A percentile compares a stretch with the other conserved stretches of the same genome.
phyloP scores from a whole-genome alignment of 2,329 filamentous ascomycete species.

The Aspergillus piperis region DNA sequence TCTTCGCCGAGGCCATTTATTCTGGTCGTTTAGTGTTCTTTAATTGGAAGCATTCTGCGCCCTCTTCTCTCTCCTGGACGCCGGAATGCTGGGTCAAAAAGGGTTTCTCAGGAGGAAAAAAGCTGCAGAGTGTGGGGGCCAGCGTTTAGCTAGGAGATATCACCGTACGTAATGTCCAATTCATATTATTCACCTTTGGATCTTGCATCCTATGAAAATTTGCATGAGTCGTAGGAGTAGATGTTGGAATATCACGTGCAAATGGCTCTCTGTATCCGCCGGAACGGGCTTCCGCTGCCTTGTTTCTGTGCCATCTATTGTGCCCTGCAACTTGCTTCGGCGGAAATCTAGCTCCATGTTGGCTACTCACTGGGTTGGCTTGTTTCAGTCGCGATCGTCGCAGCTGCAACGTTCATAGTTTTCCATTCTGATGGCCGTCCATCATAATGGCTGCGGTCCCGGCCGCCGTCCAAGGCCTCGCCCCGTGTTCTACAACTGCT shows the following conservation, averaged over 20 bases:
- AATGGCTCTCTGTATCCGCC: background rate
- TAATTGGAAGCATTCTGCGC: constrained; percentile 9
- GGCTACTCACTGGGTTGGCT: too few species aligned
- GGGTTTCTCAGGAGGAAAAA: constrained; percentile 4
- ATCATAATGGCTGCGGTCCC: background rate
- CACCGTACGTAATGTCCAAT: constrained; percentile 10
- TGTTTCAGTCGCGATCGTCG: too few species aligned
- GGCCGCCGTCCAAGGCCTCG: background rate
- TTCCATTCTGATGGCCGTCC: background rate
- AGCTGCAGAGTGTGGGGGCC: background rate
- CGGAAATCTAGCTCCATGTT: too few species aligned
- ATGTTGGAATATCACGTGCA: background rate
- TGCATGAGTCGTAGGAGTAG: background rate
- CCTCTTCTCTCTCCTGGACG: constrained; percentile 2
- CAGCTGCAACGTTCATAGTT: too few species aligned
- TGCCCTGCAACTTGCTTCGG: background rate
- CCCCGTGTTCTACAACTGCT: constrained; percentile 3
- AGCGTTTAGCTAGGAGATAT: constrained; percentile 8
- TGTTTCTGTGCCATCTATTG: background rate
- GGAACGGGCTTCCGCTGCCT: constrained; percentile 2
- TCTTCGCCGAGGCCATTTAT: background rate
- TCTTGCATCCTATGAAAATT: background rate
- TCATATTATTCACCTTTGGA: background rate
- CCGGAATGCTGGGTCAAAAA: constrained; percentile 4
- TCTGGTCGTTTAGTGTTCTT: constrained; percentile 9